A percentile compares a stretch with the other conserved stretches of the same genome.
phyloP scores from a whole-genome alignment of 495 filamentous ascomycete species.

The Neurospora sp. region DNA sequence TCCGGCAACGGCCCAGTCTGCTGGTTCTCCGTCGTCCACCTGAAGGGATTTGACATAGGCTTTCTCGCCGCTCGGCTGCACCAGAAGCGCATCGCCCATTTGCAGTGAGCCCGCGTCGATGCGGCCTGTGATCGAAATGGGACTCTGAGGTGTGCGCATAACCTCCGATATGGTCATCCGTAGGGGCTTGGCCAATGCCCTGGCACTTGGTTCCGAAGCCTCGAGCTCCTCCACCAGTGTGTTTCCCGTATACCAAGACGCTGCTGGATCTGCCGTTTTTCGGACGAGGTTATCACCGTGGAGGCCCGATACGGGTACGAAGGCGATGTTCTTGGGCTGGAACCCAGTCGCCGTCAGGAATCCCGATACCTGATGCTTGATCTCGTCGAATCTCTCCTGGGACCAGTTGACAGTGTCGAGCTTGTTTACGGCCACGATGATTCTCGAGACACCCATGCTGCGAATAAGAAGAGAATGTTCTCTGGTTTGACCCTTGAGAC shows the following conservation, averaged over 20 bases:
- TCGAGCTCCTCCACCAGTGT: slow-evolving; percentile 81
- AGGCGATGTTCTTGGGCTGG: slow-evolving; percentile 63
- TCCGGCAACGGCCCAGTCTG: slow-evolving; percentile 92
- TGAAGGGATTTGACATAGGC: slow-evolving; percentile 70
- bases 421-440: slow-evolving; percentile 92
- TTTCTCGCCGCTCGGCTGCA: slow-evolving; percentile 70
- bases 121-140: slow-evolving; percentile 74
- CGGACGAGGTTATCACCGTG: slow-evolving; percentile 75
- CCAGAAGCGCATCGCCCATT: slow-evolving; percentile 66
- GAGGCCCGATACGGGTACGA: slow-evolving; percentile 82
- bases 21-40: slow-evolving; percentile 51
- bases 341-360: slow-evolving; percentile 80
- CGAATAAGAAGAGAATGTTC: slow-evolving; percentile 85
- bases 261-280: slow-evolving; percentile 43
- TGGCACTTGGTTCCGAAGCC: slow-evolving; percentile 56
- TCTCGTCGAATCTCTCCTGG: slow-evolving; percentile 71
- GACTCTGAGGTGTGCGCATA: slow-evolving; percentile 58
- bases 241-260: slow-evolving; percentile 67
- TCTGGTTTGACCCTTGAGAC: slow-evolving; percentile 85
- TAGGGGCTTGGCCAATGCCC: slow-evolving; percentile 68
- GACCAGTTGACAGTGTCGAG: slow-evolving; percentile 79
- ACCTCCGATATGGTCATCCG: slow-evolving; percentile 73
- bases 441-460: slow-evolving; percentile 79
- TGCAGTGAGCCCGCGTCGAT: slow-evolving; percentile 79
- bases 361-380: slow-evolving; percentile 68